Base-by-base conservation (phyloP, 2,329 filamentous ascomycete genomes). In the Ampelomyces quisqualis region DNA sequence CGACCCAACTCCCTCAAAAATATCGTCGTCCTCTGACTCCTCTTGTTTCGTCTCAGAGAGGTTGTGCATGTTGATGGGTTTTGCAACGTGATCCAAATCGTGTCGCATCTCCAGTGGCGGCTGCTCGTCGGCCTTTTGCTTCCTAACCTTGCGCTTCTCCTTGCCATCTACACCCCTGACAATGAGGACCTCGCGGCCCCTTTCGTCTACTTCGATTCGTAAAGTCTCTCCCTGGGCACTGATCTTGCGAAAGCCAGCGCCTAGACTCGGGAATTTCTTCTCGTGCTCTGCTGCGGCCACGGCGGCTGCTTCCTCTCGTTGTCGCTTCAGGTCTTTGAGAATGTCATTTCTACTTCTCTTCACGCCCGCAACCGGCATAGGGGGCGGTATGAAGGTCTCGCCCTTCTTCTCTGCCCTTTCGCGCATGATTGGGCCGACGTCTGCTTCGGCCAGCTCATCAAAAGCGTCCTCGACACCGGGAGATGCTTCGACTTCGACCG, bases 371-470 rank as follows among this genome's bases (percentile, higher is more conserved):
- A 72, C 55, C 8, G 69, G 51, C 7, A 74, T 73, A 7, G 57
- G 50, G 5, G 58, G 50, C 6, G 58, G 59, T 1, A 67, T 67
- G 10, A 74, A 73, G 65, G 76, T 75, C 28, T 67, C 71, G 2
- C 78, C 78, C 48, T 73, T 77, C 65, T 80, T 80, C 51, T 75
- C 72, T 29, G 66, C 68, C 51, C 73, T 70, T 58, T 84, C 77
- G 42, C 82, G 77, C 58, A 86, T 57, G 52, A 86, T 73, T 9
- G 85, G 80, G 21, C 80, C 84, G 18, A 91, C 76, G 64, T 88
- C 82, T 67, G 86, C 86, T 51, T 79, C 71, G 30, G 77, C 77
- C 28, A 85, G 56, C 46, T 78, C 76, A 14, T 75, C 72, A 35
- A 76, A 68, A 45, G 74, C 73, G 10, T 73, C 68, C 21, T 76